Conservation (phyloP, 2,329 filamentous ascomycete genomes). For the Venturiaceae sp. region DNA sequence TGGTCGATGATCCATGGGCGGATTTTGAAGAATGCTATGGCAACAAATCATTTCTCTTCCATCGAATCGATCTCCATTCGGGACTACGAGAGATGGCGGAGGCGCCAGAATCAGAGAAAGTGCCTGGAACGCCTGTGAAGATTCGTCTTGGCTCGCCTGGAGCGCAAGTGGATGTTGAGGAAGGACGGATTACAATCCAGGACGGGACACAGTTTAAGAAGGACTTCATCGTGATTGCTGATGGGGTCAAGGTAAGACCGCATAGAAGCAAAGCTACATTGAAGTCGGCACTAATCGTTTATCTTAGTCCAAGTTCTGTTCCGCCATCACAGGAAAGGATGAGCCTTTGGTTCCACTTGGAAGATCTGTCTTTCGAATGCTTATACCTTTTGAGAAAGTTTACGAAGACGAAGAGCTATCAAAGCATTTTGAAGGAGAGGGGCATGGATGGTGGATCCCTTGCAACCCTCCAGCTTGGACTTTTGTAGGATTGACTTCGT, state of each 20-base stretch:
- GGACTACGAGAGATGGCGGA: conserved; percentile 5
- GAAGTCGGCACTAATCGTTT: no score
- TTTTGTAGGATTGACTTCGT: background rate
- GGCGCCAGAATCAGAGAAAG: background rate
- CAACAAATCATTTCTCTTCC: background rate
- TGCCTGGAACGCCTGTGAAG: background rate
- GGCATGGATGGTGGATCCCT: background rate
- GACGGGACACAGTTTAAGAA: conserved; percentile 6
- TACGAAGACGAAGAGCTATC: background rate
- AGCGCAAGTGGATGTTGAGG: background rate
- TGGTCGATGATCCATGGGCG: background rate
- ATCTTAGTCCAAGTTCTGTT: background rate
- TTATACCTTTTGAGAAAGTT: background rate
- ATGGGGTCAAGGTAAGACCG: background rate
- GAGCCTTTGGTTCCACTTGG: background rate
- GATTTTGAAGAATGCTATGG: background rate
- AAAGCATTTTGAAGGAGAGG: background rate
- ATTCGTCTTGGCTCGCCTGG: background rate
- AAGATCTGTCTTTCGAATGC: background rate
- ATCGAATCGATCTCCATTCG: conserved; percentile 5
- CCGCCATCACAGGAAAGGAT: background rate
- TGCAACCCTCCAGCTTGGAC: background rate
- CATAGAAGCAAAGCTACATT: background rate
- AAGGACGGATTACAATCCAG: conserved; percentile 6
- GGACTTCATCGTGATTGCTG: conserved; percentile 9